phyloP scores from a whole-genome alignment of 768 basidiomycete species.

The Clavaria fumosa region DNA sequence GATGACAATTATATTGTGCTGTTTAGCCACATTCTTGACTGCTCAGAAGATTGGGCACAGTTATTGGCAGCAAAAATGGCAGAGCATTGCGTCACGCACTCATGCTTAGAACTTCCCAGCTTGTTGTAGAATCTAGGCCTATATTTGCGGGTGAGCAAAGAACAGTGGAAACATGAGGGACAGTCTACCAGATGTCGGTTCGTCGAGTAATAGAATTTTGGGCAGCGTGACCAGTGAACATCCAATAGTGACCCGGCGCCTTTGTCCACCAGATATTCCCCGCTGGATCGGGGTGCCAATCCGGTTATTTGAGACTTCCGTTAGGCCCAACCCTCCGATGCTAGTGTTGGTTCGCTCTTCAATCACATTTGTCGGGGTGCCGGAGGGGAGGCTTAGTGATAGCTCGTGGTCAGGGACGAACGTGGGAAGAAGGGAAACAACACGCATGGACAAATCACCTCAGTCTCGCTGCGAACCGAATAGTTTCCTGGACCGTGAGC shows the following conservation, averaged over 20 bases:
- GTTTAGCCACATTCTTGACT: constrained; percentile 18
- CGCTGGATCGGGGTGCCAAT: constrained; percentile 45
- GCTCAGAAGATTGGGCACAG: constrained; percentile 20
- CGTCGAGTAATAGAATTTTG: constrained; percentile 44
- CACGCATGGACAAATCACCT: constrained; percentile 26
- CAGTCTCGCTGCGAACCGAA: constrained; percentile 34
- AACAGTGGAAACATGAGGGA: too few relatives aligned
- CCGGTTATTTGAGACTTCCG: constrained; percentile 29
- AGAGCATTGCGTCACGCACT: too few relatives aligned
- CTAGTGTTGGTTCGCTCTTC: neutral
- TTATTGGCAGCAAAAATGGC: too few relatives aligned
- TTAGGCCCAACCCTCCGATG: constrained; percentile 24
- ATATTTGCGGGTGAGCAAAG: too few relatives aligned
- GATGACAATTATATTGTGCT: constrained; percentile 33
- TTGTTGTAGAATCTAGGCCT: too few relatives aligned
- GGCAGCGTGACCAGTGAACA: constrained; percentile 45
- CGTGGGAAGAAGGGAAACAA: too few relatives aligned
- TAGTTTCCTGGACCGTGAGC: constrained; percentile 40
- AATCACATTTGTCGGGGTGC: neutral
- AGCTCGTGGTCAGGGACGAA: too few relatives aligned
- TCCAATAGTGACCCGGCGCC: constrained; percentile 44
- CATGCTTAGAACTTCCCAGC: too few relatives aligned
- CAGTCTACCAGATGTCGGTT: constrained; percentile 43
- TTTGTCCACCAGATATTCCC: constrained; percentile 52
- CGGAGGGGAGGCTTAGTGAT: too few relatives aligned